A percentile compares a stretch with the other conserved stretches of the same genome.
phyloP scores from a whole-genome alignment of 1,139 yeast species.

The Taiozyma onychis region DNA sequence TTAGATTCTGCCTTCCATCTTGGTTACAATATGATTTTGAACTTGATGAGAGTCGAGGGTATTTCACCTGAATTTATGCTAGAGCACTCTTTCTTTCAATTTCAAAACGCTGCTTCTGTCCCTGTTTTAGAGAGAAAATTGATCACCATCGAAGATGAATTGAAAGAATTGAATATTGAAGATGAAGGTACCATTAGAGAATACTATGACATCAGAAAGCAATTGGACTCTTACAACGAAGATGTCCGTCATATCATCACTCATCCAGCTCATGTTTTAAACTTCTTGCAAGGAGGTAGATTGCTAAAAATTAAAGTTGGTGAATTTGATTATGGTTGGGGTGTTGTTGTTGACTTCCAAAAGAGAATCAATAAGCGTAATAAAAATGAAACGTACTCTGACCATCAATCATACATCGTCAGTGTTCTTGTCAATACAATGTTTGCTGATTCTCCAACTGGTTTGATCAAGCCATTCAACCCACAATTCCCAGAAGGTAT shows the following conservation, averaged over 20 bases:
- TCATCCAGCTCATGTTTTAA: conserved; percentile 83
- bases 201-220: conserved; percentile 75
- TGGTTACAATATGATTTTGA: conserved; percentile 95
- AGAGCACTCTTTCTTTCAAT: conserved; percentile 89
- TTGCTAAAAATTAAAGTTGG: conserved; percentile 57
- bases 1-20: conserved; percentile 94
- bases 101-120: conserved; percentile 87
- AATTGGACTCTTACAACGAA: conserved; percentile 61
- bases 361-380: conserved; percentile 63
- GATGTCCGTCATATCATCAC: conserved; percentile 83
- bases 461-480: conserved; percentile 58
- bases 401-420: conserved; percentile 84
- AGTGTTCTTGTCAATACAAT: conserved; percentile 78
- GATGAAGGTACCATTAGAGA: conserved; percentile 73
- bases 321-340: conserved; percentile 85
- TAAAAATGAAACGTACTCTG: conserved; percentile 48
- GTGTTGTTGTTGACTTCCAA: conserved; percentile 71
- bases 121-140: conserved; percentile 73
- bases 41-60: conserved; percentile 94
- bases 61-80: conserved; percentile 97
- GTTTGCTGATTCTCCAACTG: conserved; percentile 72
- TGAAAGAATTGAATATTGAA: conserved; percentile 50
- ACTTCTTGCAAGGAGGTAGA: conserved; percentile 87
- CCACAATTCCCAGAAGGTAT: conserved; percentile 85
- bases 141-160: conserved; percentile 43